Conservation (phyloP, 176 grass and related monocot species). For the Calamus simplicifolius region DNA sequence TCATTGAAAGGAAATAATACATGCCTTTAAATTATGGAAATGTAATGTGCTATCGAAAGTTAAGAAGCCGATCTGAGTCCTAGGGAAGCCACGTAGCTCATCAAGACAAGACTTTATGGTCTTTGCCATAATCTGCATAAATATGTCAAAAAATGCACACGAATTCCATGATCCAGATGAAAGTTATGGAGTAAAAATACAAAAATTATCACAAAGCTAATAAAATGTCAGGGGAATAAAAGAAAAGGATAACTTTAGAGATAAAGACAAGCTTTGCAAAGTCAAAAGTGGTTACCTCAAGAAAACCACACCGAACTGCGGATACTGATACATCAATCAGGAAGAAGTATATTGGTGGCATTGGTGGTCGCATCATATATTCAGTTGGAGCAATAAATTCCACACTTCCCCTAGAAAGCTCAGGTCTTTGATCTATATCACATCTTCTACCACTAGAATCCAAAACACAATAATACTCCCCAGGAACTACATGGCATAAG, state of each 20-base stretch:
- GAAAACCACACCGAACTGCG: constrained; percentile 58
- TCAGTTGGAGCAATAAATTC: constrained; percentile 97
- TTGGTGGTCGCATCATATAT: constrained; percentile 98
- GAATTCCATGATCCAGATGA: no score
- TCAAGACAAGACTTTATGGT: constrained; percentile 92
- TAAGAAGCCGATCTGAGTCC: constrained; percentile 93
- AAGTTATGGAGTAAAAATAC: no score
- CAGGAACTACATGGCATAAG: constrained; percentile 59
- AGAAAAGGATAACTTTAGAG: no score
- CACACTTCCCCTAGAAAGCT: constrained; percentile 84
- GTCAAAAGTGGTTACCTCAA: constrained; percentile 48
- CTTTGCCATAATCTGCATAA: constrained; percentile 68
- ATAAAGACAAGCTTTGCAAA: no score
- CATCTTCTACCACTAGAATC: constrained; percentile 81
- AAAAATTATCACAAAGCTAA: no score
- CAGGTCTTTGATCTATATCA: constrained; percentile 84
- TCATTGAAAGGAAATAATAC: constrained; percentile 11
- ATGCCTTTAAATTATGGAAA: constrained; percentile 96
- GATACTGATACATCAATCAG: constrained; percentile 88
- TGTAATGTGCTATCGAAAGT: constrained; percentile 91
- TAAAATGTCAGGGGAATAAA: no score
- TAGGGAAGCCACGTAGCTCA: constrained; percentile 67
- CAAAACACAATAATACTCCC: constrained; percentile 76
- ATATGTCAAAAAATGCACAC: not conserved
- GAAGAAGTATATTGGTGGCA: constrained; percentile 96